These are phyloP conservation scores for Inosperma sp. DNA, from an alignment of 768 basidiomycete genomes.

Conservation along the genomic window DNA sequence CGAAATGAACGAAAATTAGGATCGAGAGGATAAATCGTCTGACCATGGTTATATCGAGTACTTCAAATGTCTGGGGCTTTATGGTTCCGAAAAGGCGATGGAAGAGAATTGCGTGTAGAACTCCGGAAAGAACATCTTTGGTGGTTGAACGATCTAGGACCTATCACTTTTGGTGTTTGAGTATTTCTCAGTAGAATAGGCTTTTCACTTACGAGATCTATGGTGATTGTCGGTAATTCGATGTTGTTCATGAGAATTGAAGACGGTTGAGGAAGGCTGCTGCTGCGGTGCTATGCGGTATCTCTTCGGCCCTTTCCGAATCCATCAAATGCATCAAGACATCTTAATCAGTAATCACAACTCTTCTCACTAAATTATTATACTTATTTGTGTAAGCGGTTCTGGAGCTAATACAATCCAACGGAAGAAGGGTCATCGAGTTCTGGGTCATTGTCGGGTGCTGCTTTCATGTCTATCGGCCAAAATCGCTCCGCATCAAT, in stretches of 20 bases:
- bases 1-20: background rate
- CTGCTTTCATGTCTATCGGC: too few relatives aligned
- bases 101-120: constrained; percentile 80
- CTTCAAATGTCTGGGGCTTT: constrained; percentile 71
- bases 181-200: background rate
- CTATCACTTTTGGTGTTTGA: constrained; percentile 32
- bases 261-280: too few relatives aligned
- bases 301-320: too few relatives aligned
- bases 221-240: constrained; percentile 42
- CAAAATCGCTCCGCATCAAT: too few relatives aligned
- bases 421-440: too few relatives aligned
- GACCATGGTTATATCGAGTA: constrained; percentile 83
- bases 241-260: constrained; percentile 15
- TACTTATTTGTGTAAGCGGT: too few relatives aligned
- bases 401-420: too few relatives aligned
- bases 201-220: constrained; percentile 40
- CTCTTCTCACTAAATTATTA: too few relatives aligned
- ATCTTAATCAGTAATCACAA: too few relatives aligned
- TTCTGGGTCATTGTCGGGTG: too few relatives aligned
- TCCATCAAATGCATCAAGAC: too few relatives aligned
- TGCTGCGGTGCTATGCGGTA: too few relatives aligned
- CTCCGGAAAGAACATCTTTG: constrained; percentile 68
- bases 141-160: constrained; percentile 66
- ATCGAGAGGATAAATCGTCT: constrained; percentile 20
- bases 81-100: constrained; percentile 79